Base-by-base conservation (phyloP, 768 basidiomycete genomes). In the Chalciporus sphaerocephalus region DNA sequence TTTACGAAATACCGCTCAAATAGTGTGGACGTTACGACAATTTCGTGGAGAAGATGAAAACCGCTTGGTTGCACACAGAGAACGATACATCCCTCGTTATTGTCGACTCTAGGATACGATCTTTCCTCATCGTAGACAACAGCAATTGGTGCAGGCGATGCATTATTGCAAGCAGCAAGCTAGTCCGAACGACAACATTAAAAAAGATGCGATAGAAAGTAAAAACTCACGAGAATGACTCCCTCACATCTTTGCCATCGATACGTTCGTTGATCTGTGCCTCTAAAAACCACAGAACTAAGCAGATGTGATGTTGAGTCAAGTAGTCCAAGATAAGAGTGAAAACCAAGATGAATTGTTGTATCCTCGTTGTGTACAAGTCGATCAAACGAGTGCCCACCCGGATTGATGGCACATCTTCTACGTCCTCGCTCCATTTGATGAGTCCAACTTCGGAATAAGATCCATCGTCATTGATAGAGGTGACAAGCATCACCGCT, bases 31-130 rank as follows among this genome's bases (percentile, higher is more conserved):
- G 56, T 58, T 8, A 23, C 45, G 23, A 58, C 28, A 17, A 57
- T 34, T 25, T 58, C 53, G 13, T 23, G 42, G 17, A 58, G 38
- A 25, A 58, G 36, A 40, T 54, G 56, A 28, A 58, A 58, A 9
- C 56, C 56, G 9, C 44, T 43, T 9, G 50, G 56, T 10, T 40
- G 56, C 22, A 58, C 24, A 16, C 27, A 52, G 5, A 58, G 35
- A 30, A 45, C 16, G 8, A 41, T 5, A 16, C 11, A 43, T n/a
- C 23, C 17, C 16, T 8, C 39, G 1, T 12, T n/a, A 8, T 16
- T 13, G 24, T 33, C 17, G 12, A 30, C 20, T 3, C 15, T 27
- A 4, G 28, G 32, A 15, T 11, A 24, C 3, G 43, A n/a, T 10
- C 22, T 24, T 4, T 20, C 2, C 4, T 45, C 47, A 6, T 42